Base-by-base conservation (phyloP, 1,139 yeast genomes). In the Meyerozyma guilliermondii region DNA sequence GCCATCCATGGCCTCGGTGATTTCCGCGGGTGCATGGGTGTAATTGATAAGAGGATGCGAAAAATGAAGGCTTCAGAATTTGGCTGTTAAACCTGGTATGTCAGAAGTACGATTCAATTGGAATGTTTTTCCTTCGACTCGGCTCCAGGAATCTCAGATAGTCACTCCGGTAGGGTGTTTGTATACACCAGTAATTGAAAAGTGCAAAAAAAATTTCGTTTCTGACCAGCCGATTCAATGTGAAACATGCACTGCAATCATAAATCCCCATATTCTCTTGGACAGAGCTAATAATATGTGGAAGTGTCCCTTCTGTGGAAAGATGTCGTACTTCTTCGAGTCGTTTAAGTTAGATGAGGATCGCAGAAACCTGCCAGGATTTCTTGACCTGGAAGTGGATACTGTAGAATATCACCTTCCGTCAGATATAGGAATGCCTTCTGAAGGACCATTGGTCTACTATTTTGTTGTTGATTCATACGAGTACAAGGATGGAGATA, bases 71-170 rank as follows among this genome's bases (percentile, higher is more conserved):
- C 7, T 20, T 20, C 22, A 20, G n/a, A 20, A 20, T 20, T 7
- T 20, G 7, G 22, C 22, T 20, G 5, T 20, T 20, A 4, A 20
- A 20, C 22, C 22, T 4, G 38, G 4, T 31, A 33, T 33, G 36
- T 20, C 36, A 7, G 36, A 33, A 7, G 65, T 69, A 27, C 62
- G 72, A 35, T 78, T 78, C 66, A 78, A 78, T 51, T 80, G 83
- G 83, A 75, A 78, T 53, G 65, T 75, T 2, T 71, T 80, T 49
- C 75, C 76, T 0, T 58, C 65, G 18, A 70, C 75, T 0, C 54
- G 71, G 30, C 51, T 68, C 7, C 75, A 71, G 45, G 64, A 60
- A 7, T 53, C 64, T 0, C 62, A 55, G 26, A 46, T 68, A 36
- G 57, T 62, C 47, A 56, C 67, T 3, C 75, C 75, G 1, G 39